Percentiles rank a stretch among this genome's conserved stretches.
These are phyloP conservation scores for Chenopodium formosanum DNA, from an alignment of 148 eudicot species.

Conservation along the genomic window DNA sequence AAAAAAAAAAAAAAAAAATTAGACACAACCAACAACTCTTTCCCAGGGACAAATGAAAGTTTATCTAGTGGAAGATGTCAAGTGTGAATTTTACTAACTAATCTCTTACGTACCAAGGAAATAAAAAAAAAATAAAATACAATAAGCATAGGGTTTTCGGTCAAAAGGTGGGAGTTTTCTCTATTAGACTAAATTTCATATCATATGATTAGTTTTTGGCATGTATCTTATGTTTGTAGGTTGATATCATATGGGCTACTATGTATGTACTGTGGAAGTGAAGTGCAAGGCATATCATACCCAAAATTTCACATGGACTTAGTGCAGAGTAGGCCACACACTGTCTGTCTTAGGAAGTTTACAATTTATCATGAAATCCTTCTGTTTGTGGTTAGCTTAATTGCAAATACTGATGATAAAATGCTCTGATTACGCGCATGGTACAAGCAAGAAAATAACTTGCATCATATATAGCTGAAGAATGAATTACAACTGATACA, in stretches of 20 bases:
- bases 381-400: no score
- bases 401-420: no score
- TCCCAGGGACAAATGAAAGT: no score
- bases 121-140: no score
- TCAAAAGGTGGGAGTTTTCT: no score
- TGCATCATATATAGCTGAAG: neutral
- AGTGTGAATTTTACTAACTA: no score
- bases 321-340: neutral
- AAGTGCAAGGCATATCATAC: neutral
- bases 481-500: neutral
- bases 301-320: neutral
- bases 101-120: no score
- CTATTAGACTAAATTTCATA: neutral
- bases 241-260: neutral
- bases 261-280: neutral
- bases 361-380: no score
- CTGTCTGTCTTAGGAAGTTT: neutral
- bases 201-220: neutral
- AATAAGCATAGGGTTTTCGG: no score
- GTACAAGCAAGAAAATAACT: neutral
- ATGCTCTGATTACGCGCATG: neutral
- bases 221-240: neutral
- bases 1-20: no score
- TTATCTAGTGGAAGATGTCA: no score
- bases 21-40: no score